A percentile compares a stretch with the other conserved stretches of the same genome.
phyloP scores from a whole-genome alignment of 2,329 filamentous ascomycete species.

The Xylariaceae sp. region DNA sequence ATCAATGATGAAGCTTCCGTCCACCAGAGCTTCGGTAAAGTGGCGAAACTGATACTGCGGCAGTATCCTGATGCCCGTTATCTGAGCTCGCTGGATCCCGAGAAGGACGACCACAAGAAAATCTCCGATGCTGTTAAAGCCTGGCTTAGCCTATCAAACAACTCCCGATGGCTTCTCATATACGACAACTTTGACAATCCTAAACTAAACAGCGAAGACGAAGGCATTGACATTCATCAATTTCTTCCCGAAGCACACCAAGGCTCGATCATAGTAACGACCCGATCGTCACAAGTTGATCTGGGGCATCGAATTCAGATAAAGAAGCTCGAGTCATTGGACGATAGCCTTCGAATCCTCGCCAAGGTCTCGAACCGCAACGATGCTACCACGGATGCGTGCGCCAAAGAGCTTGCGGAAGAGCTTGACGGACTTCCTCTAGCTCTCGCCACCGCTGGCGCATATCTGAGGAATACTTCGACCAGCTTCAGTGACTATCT shows the following conservation, averaged over 20 bases:
- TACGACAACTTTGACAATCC: constrained; percentile 42
- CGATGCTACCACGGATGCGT: background rate
- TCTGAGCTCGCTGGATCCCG: constrained; percentile 5
- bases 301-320: constrained; percentile 32
- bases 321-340: constrained; percentile 25
- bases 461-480: constrained; percentile 3
- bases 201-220: constrained; percentile 17
- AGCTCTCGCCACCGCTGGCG: constrained; percentile 8
- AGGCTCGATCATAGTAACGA: constrained; percentile 42
- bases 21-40: constrained; percentile 14
- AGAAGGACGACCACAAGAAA: constrained; percentile 19
- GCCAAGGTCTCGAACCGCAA: background rate
- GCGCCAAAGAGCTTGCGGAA: constrained; percentile 3
- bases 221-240: constrained; percentile 29
- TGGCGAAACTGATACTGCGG: constrained; percentile 13
- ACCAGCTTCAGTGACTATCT: constrained; percentile 7
- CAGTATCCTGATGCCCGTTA: constrained; percentile 11
- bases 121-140: constrained; percentile 31
- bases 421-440: constrained; percentile 13
- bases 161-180: constrained; percentile 37
- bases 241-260: constrained; percentile 33
- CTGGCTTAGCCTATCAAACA: constrained; percentile 35
- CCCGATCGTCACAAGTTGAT: constrained; percentile 31
- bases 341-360: background rate
- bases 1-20: too few relatives aligned